These are phyloP conservation scores for Xylaria acuta DNA, from an alignment of 495 filamentous ascomycete species.

Conservation along the genomic window DNA sequence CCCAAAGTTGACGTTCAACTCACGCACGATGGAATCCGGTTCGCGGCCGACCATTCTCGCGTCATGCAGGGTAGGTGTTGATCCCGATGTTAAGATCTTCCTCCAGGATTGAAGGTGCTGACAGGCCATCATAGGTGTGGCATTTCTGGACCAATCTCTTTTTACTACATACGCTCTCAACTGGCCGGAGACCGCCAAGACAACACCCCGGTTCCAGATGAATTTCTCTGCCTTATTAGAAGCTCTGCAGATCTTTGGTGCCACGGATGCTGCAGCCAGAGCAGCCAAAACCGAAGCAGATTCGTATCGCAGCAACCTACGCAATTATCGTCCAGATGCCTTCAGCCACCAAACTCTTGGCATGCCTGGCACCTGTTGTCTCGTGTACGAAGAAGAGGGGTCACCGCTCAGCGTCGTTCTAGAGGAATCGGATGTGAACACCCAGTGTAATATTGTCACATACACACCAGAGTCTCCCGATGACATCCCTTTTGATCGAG, in stretches of 20 bases:
- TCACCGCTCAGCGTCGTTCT: slow-evolving; percentile 80
- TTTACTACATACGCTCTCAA: slow-evolving; percentile 80
- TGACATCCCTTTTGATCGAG: slow-evolving; percentile 84
- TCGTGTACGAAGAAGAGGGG: slow-evolving; percentile 75
- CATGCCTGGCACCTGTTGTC: slow-evolving; percentile 78
- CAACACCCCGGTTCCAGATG: slow-evolving; percentile 72
- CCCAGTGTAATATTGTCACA: slow-evolving; percentile 89
- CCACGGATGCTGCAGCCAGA: slow-evolving; percentile 66
- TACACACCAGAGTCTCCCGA: slow-evolving; percentile 73
- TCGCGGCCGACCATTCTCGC: slow-evolving; percentile 82
- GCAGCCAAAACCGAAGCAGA: slow-evolving; percentile 60
- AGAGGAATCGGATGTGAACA: slow-evolving; percentile 83
- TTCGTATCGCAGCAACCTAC: slow-evolving; percentile 59
- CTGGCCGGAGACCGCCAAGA: slow-evolving; percentile 45
- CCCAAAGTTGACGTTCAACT: slow-evolving; percentile 84
- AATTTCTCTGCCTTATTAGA: slow-evolving; percentile 88
- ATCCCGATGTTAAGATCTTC: not conserved
- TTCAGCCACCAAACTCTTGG: slow-evolving; percentile 80
- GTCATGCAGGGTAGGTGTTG: slow-evolving; percentile 75
- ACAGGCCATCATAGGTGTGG: slow-evolving; percentile 64
- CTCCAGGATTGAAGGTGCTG: slow-evolving; percentile 12
- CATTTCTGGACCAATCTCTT: slow-evolving; percentile 81
- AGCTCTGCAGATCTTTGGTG: slow-evolving; percentile 91
- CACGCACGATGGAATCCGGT: slow-evolving; percentile 79
- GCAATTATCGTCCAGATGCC: slow-evolving; percentile 65